Evolutionary conservation across 148 eudicot genomes (phyloP).

Genomic region (Hydrangea macrophylla): DNA sequence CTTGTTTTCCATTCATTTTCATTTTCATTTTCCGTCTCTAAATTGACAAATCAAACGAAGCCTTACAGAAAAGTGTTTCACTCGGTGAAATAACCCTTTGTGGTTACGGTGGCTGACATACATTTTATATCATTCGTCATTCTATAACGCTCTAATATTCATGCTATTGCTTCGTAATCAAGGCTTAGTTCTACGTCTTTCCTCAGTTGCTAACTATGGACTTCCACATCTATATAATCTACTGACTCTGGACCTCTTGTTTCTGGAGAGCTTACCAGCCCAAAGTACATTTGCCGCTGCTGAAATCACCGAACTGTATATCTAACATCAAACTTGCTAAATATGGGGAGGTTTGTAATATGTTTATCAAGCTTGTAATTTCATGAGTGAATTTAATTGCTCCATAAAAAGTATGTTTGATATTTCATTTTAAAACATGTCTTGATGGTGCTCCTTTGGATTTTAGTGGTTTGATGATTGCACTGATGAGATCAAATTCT

Average conservation of each 20-base stretch:
- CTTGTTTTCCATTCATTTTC: too few relatives aligned
- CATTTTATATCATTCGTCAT: not conserved
- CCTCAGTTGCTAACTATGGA: not conserved
- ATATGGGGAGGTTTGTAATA: slow-evolving; percentile 65
- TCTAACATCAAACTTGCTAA: slow-evolving; percentile 61
- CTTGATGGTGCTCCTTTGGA: not conserved
- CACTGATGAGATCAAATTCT: slow-evolving; percentile 57
- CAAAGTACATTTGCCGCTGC: slow-evolving; percentile 52
- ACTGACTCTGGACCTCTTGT: slow-evolving; percentile 15
- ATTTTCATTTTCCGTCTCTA: too few relatives aligned
- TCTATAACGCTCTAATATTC: not conserved
- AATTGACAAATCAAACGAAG: too few relatives aligned
- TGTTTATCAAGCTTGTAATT: not conserved
- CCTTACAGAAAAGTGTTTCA: too few relatives aligned
- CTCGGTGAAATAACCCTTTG: not conserved
- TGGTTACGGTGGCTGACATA: not conserved
- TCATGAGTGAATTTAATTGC: not conserved
- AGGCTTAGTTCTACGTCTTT: not conserved
- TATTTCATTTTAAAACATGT: not conserved
- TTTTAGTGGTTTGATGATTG: slow-evolving; percentile 89
- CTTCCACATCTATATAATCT: not conserved
- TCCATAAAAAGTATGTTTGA: not conserved
- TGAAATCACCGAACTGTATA: slow-evolving; percentile 43
- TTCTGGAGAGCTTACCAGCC: slow-evolving; percentile 34
- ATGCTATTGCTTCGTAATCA: not conserved